Percentiles rank a stretch among this genome's conserved stretches.
Evolutionary conservation across 2,329 filamentous ascomycete species (phyloP).

Genomic region (Ophiostoma triangulosporum): DNA sequence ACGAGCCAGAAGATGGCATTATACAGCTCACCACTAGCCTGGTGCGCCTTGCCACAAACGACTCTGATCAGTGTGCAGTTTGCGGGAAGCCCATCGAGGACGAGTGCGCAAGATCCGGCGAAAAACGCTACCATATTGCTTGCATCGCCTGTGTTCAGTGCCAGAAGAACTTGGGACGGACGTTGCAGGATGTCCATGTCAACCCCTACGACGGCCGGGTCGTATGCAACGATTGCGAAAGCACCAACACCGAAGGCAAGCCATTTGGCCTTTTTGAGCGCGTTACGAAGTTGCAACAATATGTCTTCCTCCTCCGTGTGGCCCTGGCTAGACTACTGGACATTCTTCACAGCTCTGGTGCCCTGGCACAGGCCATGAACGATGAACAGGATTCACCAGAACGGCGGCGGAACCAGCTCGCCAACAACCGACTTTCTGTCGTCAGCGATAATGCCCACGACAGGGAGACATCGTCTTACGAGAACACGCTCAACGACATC

Average conservation of each 20-base stretch:
- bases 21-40: constrained; percentile 53
- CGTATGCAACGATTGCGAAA: constrained; percentile 56
- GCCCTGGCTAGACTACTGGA: constrained; percentile 80
- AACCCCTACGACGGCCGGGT: constrained; percentile 54
- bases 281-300: constrained; percentile 82
- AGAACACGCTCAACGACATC: constrained; percentile 93
- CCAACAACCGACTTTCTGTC: constrained; percentile 38
- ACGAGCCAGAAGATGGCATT: constrained; percentile 38
- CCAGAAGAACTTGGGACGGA: constrained; percentile 50
- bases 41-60: constrained; percentile 53
- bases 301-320: constrained; percentile 82
- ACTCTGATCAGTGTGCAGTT: constrained; percentile 70
- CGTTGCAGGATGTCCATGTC: constrained; percentile 57
- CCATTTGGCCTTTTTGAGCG: constrained; percentile 43
- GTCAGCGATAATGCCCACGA: constrained; percentile 43
- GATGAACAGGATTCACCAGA: not conserved
- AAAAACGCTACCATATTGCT: constrained; percentile 69
- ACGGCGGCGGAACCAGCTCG: constrained; percentile 28
- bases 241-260: constrained; percentile 36
- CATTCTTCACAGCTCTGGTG: constrained; percentile 71
- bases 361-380: constrained; percentile 61
- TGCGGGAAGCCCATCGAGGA: constrained; percentile 89
- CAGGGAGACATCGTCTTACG: constrained; percentile 65
- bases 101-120: constrained; percentile 65
- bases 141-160: constrained; percentile 67